Percentiles rank a stretch among this genome's conserved stretches.
Conservation (phyloP, 140 eudicot genomes). For the Ambrosia hybrid region DNA sequence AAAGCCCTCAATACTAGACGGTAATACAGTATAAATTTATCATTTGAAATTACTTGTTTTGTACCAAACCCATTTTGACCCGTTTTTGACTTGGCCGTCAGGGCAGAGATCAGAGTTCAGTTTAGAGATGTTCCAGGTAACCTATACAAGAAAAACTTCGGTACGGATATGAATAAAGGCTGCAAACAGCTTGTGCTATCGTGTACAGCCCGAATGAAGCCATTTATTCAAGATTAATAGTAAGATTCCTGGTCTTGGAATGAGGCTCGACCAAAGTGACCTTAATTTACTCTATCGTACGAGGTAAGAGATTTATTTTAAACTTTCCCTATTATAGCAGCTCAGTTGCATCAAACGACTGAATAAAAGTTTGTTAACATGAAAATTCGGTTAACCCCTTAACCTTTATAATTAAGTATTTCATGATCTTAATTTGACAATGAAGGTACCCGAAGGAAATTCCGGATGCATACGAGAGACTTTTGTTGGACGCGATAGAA, state of each 20-base stretch:
- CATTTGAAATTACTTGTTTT: background rate
- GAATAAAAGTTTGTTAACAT: background rate
- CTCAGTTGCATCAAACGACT: background rate
- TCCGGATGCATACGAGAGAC: slow-evolving; percentile 95
- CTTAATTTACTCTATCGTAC: slow-evolving; percentile 78
- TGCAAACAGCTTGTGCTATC: slow-evolving; percentile 53
- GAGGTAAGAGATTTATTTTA: slow-evolving; percentile 41
- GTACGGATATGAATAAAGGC: slow-evolving; percentile 81
- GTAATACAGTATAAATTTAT: slow-evolving; percentile 25
- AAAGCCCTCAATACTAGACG: slow-evolving; percentile 87
- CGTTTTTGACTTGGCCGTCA: slow-evolving; percentile 29
- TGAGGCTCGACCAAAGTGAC: slow-evolving; percentile 92
- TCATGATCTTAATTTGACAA: slow-evolving; percentile 1
- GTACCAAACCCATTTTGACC: background rate
- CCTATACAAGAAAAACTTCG: slow-evolving; percentile 26
- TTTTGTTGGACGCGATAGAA: slow-evolving; percentile 80
- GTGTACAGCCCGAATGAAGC: slow-evolving; percentile 97
- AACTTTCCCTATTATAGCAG: background rate
- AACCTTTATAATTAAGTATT: background rate
- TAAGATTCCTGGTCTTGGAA: slow-evolving; percentile 95
- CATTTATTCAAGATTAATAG: slow-evolving; percentile 76
- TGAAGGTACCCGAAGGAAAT: slow-evolving; percentile 75
- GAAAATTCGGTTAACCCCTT: background rate
- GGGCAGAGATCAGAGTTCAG: slow-evolving; percentile 96
- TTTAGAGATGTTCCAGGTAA: slow-evolving; percentile 97